These are phyloP conservation scores for Dryadomyces sulphureus DNA, from an alignment of 2,329 filamentous ascomycete species.

Conservation along the genomic window DNA sequence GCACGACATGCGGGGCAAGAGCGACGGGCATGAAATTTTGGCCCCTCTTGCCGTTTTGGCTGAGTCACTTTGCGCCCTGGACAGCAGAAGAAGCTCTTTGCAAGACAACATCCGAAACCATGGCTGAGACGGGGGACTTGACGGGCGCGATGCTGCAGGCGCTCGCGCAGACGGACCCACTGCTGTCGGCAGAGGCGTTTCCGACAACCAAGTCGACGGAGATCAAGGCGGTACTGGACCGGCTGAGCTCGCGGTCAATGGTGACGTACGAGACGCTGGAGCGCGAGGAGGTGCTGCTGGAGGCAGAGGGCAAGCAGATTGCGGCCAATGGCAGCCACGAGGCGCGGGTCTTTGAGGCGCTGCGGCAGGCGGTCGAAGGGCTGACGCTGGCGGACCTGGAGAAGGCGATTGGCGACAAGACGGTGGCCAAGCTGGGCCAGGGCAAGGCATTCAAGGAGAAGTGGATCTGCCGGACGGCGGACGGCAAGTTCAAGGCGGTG, in stretches of 20 bases:
- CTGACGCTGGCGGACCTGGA: conserved; percentile 65
- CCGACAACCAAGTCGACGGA: conserved; percentile 48
- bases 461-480: conserved; percentile 49
- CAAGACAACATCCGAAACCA: no score
- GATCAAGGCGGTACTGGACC: conserved; percentile 79
- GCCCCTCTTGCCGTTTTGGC: neutral
- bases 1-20: neutral
- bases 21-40: neutral
- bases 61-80: conserved; percentile 4
- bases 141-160: conserved; percentile 49
- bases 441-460: conserved; percentile 83
- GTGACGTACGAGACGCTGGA: conserved; percentile 74
- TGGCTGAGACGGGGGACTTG: conserved; percentile 47
- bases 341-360: conserved; percentile 65
- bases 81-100: conserved; percentile 14
- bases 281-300: conserved; percentile 60
- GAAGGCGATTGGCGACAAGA: conserved; percentile 56
- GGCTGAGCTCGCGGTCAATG: conserved; percentile 74
- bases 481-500: conserved; percentile 34
- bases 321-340: conserved; percentile 66
- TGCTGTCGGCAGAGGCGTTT: conserved; percentile 57
- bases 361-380: conserved; percentile 59
- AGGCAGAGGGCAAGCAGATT: conserved; percentile 59
- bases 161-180: conserved; percentile 46
- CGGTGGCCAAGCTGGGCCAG: conserved; percentile 68